Conservation (phyloP, 2,329 filamentous ascomycete species). For the Fusarium transvaalense region DNA sequence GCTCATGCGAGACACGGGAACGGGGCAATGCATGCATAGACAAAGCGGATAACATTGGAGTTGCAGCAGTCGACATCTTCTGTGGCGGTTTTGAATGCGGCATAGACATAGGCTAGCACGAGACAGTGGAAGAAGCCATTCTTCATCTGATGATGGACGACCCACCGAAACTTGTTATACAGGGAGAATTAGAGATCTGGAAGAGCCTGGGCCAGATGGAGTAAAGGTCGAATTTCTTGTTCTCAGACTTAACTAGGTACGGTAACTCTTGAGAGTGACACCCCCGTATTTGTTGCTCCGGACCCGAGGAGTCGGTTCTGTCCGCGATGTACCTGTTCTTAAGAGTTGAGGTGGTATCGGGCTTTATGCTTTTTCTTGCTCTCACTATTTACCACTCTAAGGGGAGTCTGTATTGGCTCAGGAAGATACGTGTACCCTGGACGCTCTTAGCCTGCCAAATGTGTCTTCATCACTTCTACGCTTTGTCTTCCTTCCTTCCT, state of each 20-base stretch:
- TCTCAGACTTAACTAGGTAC: slow-evolving; percentile 26
- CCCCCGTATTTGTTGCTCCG: slow-evolving; percentile 33
- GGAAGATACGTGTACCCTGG: background rate
- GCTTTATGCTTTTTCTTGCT: slow-evolving; percentile 1
- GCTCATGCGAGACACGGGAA: slow-evolving; percentile 41
- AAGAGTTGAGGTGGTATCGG: slow-evolving; percentile 16
- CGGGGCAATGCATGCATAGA: slow-evolving; percentile 12
- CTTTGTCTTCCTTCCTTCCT: background rate
- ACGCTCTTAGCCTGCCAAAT: slow-evolving; percentile 2
- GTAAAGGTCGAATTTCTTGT: background rate
- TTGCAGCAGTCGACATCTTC: slow-evolving; percentile 25
- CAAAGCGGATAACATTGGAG: slow-evolving; percentile 32
- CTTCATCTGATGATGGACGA: slow-evolving; percentile 8
- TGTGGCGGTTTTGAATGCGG: slow-evolving; percentile 34
- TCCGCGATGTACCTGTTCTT: slow-evolving; percentile 19
- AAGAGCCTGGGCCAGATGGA: slow-evolving; percentile 3
- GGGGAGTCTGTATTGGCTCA: background rate
- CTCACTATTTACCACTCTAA: background rate
- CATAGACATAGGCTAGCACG: slow-evolving; percentile 4
- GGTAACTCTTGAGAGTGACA: slow-evolving; percentile 7
- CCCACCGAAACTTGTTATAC: slow-evolving; percentile 1
- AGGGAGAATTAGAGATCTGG: slow-evolving; percentile 1
- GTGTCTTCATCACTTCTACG: background rate
- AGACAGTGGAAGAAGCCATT: slow-evolving; percentile 10
- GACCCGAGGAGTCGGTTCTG: slow-evolving; percentile 49